phyloP scores from a whole-genome alignment of 176 grass and related monocot species.

The Triticum timopheevii region DNA sequence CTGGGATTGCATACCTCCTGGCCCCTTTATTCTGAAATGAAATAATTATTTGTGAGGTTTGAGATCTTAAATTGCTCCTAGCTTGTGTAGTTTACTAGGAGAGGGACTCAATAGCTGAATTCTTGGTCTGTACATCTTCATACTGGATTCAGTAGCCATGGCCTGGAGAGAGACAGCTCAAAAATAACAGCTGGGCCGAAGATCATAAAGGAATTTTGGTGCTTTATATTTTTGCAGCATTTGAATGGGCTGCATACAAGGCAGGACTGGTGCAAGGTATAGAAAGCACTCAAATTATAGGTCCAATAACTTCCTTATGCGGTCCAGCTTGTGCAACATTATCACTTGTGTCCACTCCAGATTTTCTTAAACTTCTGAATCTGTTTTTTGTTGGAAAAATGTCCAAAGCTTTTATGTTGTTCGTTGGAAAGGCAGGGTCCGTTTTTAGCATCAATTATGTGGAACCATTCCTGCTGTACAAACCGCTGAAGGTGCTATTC shows the following conservation, averaged over 20 bases:
- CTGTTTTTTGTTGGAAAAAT: neutral
- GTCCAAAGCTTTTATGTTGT: neutral
- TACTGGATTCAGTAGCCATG: neutral
- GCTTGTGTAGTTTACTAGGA: conserved; percentile 13
- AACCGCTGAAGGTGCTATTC: conserved; percentile 54
- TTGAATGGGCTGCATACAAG: neutral
- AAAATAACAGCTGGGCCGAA: fast-evolving
- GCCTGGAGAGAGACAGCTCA: neutral
- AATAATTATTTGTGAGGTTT: neutral
- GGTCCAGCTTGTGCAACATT: conserved; percentile 27
- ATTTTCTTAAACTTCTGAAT: neutral
- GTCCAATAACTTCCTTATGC: conserved; percentile 60
- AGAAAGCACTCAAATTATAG: conserved; percentile 60
- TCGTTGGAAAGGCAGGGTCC: neutral
- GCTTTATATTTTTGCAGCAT: neutral
- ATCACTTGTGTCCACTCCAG: neutral
- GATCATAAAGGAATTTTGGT: neutral
- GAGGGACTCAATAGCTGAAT: conserved; percentile 36
- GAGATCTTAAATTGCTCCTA: conserved; percentile 2
- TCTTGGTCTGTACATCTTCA: conserved; percentile 34
- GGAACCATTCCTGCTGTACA: conserved; percentile 39
- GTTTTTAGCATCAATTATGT: neutral
- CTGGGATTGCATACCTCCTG: neutral
- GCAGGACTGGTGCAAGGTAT: conserved; percentile 43
- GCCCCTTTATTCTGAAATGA: neutral